These are phyloP conservation scores for Penicillium paxilli DNA, from an alignment of 495 filamentous ascomycete genomes.

Conservation along the genomic window DNA sequence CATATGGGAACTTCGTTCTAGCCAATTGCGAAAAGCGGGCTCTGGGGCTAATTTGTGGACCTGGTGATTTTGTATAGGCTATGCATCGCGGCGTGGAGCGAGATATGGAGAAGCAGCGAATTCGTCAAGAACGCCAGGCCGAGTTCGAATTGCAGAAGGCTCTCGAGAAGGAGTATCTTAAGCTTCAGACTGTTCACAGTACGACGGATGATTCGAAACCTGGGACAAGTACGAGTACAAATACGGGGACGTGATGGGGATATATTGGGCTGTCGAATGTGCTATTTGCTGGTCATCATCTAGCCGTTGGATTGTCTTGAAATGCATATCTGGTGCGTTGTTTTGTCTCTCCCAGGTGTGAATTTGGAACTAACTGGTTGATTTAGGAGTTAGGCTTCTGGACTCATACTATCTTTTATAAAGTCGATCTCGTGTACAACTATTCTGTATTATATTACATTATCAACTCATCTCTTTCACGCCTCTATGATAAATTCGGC, in stretches of 20 bases:
- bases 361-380: neutral
- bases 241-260: conserved; percentile 17
- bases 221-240: conserved; percentile 11
- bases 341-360: neutral
- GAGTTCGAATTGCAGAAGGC: conserved; percentile 91
- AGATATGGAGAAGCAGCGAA: conserved; percentile 88
- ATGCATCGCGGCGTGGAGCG: conserved; percentile 96
- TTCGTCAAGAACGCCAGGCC: conserved; percentile 83
- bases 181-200: conserved; percentile 68
- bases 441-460: conserved; percentile 16
- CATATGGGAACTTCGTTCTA: neutral
- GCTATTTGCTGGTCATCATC: neutral
- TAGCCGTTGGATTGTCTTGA: neutral
- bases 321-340: conserved; percentile 9
- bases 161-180: conserved; percentile 87
- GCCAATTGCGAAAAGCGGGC: neutral
- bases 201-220: conserved; percentile 24
- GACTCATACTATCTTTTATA: conserved; percentile 8
- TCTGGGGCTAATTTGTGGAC: neutral
- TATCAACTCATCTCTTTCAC: conserved; percentile 9
- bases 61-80: conserved; percentile 55
- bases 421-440: conserved; percentile 15
- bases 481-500: neutral
- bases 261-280: neutral
- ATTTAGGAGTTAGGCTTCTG: conserved; percentile 3